Evolutionary conservation across 164 flowering plant genomes (phyloP), one percentile per base, ranked within the genome.

Genomic region (Chimonanthus salicifolius): DNA sequence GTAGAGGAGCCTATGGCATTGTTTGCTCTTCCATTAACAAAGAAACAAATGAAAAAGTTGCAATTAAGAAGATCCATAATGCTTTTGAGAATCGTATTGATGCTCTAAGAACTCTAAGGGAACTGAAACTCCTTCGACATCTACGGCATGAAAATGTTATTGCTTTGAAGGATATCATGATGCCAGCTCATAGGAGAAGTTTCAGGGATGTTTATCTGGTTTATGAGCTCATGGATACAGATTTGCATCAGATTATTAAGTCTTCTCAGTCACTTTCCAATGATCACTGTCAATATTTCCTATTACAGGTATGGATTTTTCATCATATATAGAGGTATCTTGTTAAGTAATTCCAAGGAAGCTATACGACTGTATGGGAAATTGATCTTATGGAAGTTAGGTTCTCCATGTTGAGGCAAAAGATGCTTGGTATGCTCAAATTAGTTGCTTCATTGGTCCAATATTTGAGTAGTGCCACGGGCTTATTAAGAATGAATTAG

Each of bases 181-280:
- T 92, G 88, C 97, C 98, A 47, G 79, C 80, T 46, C 90, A 90
- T 4, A 83, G 83, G 82, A 86, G 74, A 70, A 87, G 87, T 74
- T 92, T 92, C 83, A 92, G 87, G 76, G 98, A 94, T 81, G 96
- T 94, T 3, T 94, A 94, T 82, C 71, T 94, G 77, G 98, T 94
- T 62, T 94, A 94, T 78, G 98, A 94, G 78, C 89, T 94, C 68
- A 94, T 94, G 98, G 98, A 94, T 80, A 94, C 98, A 0, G 98
- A 94, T 87, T 77, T 94, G 72, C 97, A 94, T 80, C 96, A 94
- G 78, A 94, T 94, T 74, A 88, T 94, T 58, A 94, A 90, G 83
- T 94, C 98, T 46, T 86, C 96, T 62, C 98, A 94, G 76, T 75
- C 91, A 3, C 93, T 94, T 58, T 69, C 87, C 4, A 92, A 90